These are phyloP conservation scores for Moesziomyces parantarcticus DNA, from an alignment of 1,284 basidiomycete species.

Conservation along the genomic window DNA sequence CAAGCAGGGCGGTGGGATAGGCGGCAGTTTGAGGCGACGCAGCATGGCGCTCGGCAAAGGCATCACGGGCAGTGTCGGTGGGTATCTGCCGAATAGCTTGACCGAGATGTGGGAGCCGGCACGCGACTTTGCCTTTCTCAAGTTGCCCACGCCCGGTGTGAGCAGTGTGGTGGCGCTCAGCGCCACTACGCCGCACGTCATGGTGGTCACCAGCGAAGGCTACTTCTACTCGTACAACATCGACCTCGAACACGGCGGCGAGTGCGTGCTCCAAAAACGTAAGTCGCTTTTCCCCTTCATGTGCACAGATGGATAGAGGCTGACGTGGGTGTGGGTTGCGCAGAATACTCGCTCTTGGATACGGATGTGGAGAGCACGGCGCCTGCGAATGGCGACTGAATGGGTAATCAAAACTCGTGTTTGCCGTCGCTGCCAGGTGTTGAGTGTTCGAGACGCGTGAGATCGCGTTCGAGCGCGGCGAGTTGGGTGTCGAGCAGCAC, in stretches of 20 bases:
- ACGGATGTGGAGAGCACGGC: constrained; percentile 5
- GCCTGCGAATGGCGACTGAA: background rate
- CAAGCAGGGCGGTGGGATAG: constrained; percentile 19
- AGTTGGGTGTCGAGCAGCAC: constrained; percentile 2
- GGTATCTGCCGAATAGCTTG: constrained; percentile 87
- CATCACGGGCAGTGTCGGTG: constrained; percentile 76
- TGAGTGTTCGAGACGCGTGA: too few species aligned
- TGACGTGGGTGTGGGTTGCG: background rate
- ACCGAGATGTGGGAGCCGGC: constrained; percentile 98
- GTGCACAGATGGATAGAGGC: background rate
- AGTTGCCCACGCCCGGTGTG: constrained; percentile 82
- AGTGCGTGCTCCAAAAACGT: constrained; percentile 90
- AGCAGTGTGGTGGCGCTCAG: constrained; percentile 65
- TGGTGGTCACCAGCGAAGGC: constrained; percentile 95
- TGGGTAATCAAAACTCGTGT: too few species aligned
- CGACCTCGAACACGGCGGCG: constrained; percentile 94
- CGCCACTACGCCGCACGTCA: constrained; percentile 87
- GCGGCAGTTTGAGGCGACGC: constrained; percentile 70
- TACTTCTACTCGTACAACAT: constrained; percentile 96
- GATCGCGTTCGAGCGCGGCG: background rate
- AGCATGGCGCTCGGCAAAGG: constrained; percentile 71
- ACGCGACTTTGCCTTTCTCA: constrained; percentile 91
- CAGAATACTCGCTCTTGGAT: constrained; percentile 22
- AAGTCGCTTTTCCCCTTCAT: constrained; percentile 5
- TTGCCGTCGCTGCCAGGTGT: too few species aligned